Evolutionary conservation across 208 protist species (phyloP).

Genomic region (Vickermania spadyakhi): DNA sequence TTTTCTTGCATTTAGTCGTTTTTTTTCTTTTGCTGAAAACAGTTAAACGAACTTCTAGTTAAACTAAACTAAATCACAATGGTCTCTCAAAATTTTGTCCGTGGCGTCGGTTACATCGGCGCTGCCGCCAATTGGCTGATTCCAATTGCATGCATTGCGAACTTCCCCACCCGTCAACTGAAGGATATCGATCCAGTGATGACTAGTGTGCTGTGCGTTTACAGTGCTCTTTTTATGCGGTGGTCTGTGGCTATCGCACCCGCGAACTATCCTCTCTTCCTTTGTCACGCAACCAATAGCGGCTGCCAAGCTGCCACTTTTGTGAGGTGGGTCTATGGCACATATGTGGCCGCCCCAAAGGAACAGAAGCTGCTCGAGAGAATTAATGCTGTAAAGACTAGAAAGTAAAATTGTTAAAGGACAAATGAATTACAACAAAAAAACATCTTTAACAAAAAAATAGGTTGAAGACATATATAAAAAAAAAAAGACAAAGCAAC

Average conservation of each 20-base stretch:
- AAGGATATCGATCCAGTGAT: constrained; percentile 78
- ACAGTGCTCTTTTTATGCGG: constrained; percentile 76
- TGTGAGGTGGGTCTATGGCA: constrained; percentile 1
- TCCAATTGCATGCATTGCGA: constrained; percentile 79
- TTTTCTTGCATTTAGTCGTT: too few species aligned
- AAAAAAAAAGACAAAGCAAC: too few species aligned
- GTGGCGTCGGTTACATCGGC: constrained; percentile 68
- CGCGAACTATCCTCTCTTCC: constrained; percentile 79
- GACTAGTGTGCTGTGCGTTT: constrained; percentile 62
- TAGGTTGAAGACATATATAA: too few species aligned
- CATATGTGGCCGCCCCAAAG: neutral
- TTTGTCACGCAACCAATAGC: constrained; percentile 80
- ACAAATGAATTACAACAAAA: neutral
- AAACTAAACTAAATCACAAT: too few species aligned
- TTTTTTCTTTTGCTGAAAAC: too few species aligned
- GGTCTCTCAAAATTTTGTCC: constrained; percentile 61
- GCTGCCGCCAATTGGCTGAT: constrained; percentile 87
- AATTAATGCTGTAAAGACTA: too few species aligned
- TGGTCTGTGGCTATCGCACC: constrained; percentile 81
- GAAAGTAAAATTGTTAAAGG: constrained; percentile 5
- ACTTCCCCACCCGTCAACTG: constrained; percentile 67
- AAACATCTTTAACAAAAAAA: too few species aligned
- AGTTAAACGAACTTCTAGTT: too few species aligned
- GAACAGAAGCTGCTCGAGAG: neutral
- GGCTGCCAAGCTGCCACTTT: constrained; percentile 59